Base-by-base conservation (phyloP, 768 basidiomycete genomes). In the Dentipellis fragilis region DNA sequence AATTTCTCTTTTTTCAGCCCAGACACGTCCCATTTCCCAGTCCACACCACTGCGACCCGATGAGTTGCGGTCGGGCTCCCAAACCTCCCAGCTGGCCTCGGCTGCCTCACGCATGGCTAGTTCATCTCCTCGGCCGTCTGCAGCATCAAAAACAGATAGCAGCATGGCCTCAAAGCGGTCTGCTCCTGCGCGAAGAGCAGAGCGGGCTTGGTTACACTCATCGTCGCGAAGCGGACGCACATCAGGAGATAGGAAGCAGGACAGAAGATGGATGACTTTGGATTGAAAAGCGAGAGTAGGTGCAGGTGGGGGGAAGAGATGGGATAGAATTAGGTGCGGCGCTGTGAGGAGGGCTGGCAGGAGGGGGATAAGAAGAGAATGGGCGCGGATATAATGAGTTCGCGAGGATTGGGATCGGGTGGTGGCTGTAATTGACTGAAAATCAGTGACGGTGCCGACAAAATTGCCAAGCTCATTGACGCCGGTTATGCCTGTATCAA, bases 21-120 rank as follows among this genome's bases (percentile, higher is more conserved):
- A 99, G 16, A 94, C 85, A 60, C 91, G 86, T 0, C 90, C 90
- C 75, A 96, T 83, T 69, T 95, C 94, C 90, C 90, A 94, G 56
- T 91, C 87, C 10, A 68, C 75, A 36, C 63, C 68, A 10, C 36
- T 45, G 37, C 12, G 38, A 4, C 52, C 17, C 52, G 12, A 45
- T 49, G 45, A 17, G 48, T 40, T 54, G 46, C 50, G 51, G 37
- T 57, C 78, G 76, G 60, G 60, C 39, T 77, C 69, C 79, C 85
- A 88, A 0, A 96, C 81, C 59, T 87, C 81, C 93, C 93, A 97
- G 64, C 89, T 86, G 0, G 89, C 80, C 54, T 81, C 81, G 5
- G 93, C 90, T 0, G 85, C 87, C 54, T 88, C 83, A 52, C 77
- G 75, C 94, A 98, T 97, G 11, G 72, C 79, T 1, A 58, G 66